A percentile compares a stretch with the other conserved stretches of the same genome.
Conservation (phyloP, 768 basidiomycete genomes). For the Rossbeevera mucosa region DNA sequence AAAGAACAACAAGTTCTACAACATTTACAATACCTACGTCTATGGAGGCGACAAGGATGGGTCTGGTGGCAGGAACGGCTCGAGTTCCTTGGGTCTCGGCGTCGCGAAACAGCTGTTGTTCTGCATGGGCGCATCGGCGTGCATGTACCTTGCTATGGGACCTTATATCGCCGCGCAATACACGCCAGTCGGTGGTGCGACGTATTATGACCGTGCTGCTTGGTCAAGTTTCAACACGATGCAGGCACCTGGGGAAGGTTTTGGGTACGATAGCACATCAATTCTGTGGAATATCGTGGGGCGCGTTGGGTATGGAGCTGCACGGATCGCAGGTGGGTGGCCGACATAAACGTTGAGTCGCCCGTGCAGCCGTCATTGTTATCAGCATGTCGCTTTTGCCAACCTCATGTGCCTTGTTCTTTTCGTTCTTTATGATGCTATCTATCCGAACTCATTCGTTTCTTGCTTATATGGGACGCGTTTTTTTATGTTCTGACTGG, state of each 20-base stretch:
- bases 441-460: slow-evolving; percentile 15
- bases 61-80: slow-evolving; percentile 15
- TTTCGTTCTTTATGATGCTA: slow-evolving; percentile 15
- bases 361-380: neutral
- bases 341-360: slow-evolving; percentile 47
- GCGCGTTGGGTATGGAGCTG: slow-evolving; percentile 69
- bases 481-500: slow-evolving; percentile 4
- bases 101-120: slow-evolving; percentile 47
- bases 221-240: slow-evolving; percentile 79
- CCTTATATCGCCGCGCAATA: slow-evolving; percentile 57
- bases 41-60: slow-evolving; percentile 43
- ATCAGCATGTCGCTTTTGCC: neutral
- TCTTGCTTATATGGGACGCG: neutral
- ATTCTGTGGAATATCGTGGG: slow-evolving; percentile 69
- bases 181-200: slow-evolving; percentile 57
- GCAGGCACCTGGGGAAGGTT: slow-evolving; percentile 67
- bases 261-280: slow-evolving; percentile 52
- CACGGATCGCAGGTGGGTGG: slow-evolving; percentile 72
- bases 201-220: slow-evolving; percentile 70
- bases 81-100: slow-evolving; percentile 29
- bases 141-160: slow-evolving; percentile 56
- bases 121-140: slow-evolving; percentile 58
- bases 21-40: slow-evolving; percentile 78
- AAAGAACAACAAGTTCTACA: slow-evolving; percentile 64
- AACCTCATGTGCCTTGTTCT: neutral